Base-by-base conservation (phyloP, 2,329 filamentous ascomycete species). In the Pseudogymnoascus sp. region DNA sequence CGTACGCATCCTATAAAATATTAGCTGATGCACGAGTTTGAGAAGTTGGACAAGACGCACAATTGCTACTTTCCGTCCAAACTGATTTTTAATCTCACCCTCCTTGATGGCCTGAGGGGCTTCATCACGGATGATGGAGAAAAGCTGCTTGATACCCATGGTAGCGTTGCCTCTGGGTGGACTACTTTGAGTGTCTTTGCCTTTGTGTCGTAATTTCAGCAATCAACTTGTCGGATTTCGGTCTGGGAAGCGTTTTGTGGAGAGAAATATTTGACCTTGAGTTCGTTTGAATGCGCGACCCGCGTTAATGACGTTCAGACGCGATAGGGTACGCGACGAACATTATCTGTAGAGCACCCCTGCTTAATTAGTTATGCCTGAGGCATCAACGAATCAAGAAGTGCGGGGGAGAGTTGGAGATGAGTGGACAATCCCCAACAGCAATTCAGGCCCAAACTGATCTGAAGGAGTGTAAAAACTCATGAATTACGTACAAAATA, bases 81-180 rank as follows among this genome's bases (percentile, higher is more conserved):
- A 99, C 67, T 99, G 94, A 69, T 93, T 93, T 79, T 99, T 99
- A 81, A 99, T 99, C 73, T 99, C 94, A 64, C 94, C 91, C 72
- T 92, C 88, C 76, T 97, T 97, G 81, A 97, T 84, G 35, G 94
- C 89, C 77, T 92, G 90, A n/a, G 94, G 94, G 67, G 92, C 90
- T 78, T 97, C 89, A 72, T 97, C 92, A 71, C 89, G 88, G 76
- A 94, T 91, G 74, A 94, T 87, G 67, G 84, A 82, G 74, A 87
- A 91, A 44, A 94, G 83, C 69, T 89, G 84, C 80, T 86, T 87
- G 69, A 87, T 87, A 74, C 84, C 81, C 81, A 85, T 86, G 40
- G 66, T 78, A 67, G 68, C 69, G 39, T 31, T 62, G 13, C 26
- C 47, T 54, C 47, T 54, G 11, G 47, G 47, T 54, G 13, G 8